Conservation (phyloP, 768 basidiomycete species). For the Daedaleopsis sinensis region DNA sequence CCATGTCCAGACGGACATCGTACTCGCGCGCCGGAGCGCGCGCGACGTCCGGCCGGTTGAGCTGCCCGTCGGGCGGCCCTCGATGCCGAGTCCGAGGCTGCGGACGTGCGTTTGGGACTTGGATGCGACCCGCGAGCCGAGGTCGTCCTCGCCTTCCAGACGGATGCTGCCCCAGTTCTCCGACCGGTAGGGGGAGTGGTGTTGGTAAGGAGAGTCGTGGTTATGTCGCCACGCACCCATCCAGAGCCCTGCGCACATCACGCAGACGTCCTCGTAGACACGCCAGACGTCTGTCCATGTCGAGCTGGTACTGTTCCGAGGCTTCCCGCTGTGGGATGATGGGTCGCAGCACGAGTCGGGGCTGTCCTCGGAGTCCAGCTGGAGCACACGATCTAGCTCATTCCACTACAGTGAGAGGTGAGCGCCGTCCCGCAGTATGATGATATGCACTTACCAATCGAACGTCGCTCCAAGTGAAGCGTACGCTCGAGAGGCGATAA, state of each 20-base stretch:
- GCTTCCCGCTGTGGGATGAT: constrained; percentile 12
- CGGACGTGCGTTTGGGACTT: constrained; percentile 31
- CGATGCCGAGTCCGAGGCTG: constrained; percentile 31
- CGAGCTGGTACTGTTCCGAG: constrained; percentile 35
- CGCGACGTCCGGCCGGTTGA: constrained; percentile 2
- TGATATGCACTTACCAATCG: constrained; percentile 53
- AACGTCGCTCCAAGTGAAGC: constrained; percentile 86
- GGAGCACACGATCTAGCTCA: constrained; percentile 72
- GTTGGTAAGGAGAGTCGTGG: constrained; percentile 45
- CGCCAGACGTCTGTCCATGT: constrained; percentile 78
- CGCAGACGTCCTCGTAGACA: constrained; percentile 83
- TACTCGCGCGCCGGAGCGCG: constrained; percentile 42
- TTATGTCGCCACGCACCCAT: constrained; percentile 66
- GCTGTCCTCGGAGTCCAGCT: constrained; percentile 45
- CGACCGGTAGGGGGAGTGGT: constrained; percentile 45
- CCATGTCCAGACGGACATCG: constrained; percentile 50
- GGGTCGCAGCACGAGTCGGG: constrained; percentile 26
- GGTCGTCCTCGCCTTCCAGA: constrained; percentile 64
- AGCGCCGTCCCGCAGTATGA: background rate
- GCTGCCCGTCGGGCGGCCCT: constrained; percentile 11
- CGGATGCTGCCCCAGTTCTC: constrained; percentile 58
- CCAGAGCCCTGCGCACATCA: constrained; percentile 84
- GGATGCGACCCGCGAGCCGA: constrained; percentile 26
- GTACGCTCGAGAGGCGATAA: constrained; percentile 60
- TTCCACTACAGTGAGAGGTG: constrained; percentile 59